Percentiles rank a stretch among this genome's conserved stretches.
These are phyloP conservation scores for Cymbopogon citratus DNA, from an alignment of 176 grass and related monocot species.

Conservation along the genomic window DNA sequence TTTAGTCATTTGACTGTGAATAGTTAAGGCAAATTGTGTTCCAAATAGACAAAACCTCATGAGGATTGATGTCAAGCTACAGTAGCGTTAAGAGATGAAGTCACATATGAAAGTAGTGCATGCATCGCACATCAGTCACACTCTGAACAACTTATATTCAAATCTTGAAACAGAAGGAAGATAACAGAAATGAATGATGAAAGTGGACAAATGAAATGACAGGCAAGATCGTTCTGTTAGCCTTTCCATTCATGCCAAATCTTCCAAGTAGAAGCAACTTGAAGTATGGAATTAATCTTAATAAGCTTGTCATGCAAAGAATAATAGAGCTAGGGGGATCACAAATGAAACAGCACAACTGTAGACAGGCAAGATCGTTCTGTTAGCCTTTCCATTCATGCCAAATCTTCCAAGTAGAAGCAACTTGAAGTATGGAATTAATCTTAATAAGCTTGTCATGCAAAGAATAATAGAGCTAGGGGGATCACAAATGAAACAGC, in stretches of 20 bases:
- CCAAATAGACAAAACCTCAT: not conserved
- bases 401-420: not conserved
- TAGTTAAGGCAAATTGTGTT: not conserved
- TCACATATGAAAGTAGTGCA: not conserved
- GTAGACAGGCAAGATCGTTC: not conserved
- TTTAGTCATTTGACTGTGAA: not conserved
- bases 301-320: conserved; percentile 4
- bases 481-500: not conserved
- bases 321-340: not conserved
- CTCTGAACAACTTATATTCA: conserved; percentile 17
- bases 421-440: not conserved
- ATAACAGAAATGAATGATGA: conserved; percentile 33
- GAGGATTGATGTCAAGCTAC: not conserved
- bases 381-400: conserved; percentile 39
- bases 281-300: not conserved
- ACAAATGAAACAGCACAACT: not conserved
- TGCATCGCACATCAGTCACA: not conserved
- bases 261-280: conserved; percentile 10
- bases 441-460: not conserved
- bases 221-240: conserved; percentile 22
- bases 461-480: not conserved
- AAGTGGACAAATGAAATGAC: not conserved
- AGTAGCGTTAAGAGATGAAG: not conserved
- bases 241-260: conserved; percentile 25
- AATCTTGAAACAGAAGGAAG: conserved; percentile 44